Evolutionary conservation across 1,284 basidiomycete genomes (phyloP).

Genomic region (Stygiomarasmius scandens): DNA sequence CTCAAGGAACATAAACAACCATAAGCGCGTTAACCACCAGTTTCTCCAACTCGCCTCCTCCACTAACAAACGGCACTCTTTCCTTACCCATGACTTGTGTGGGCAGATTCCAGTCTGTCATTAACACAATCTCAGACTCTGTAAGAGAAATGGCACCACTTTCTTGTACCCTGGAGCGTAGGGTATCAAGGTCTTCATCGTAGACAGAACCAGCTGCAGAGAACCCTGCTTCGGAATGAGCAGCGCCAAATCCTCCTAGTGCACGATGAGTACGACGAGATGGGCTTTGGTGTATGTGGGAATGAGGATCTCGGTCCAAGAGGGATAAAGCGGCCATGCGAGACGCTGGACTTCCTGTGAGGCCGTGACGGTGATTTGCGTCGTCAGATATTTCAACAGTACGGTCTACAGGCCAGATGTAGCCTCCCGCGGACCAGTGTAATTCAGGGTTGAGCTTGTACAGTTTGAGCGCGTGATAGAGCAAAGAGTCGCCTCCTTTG

Average conservation of each 20-base stretch:
- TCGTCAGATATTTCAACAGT: slow-evolving; percentile 57
- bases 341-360: slow-evolving; percentile 31
- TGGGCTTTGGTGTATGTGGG: background rate
- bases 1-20: slow-evolving; percentile 64
- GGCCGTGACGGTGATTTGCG: slow-evolving; percentile 29
- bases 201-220: slow-evolving; percentile 32
- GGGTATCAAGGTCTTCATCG: slow-evolving; percentile 34
- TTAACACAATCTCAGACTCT: slow-evolving; percentile 63
- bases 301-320: slow-evolving; percentile 4
- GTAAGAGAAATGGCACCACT: slow-evolving; percentile 67
- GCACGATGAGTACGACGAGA: no score
- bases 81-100: slow-evolving; percentile 58
- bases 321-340: slow-evolving; percentile 28
- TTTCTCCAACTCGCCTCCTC: slow-evolving; percentile 67
- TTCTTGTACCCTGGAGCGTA: slow-evolving; percentile 60
- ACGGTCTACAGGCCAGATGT: slow-evolving; percentile 75
- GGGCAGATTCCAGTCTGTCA: slow-evolving; percentile 56
- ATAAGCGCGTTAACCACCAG: slow-evolving; percentile 73
- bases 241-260: background rate
- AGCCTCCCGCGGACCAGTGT: slow-evolving; percentile 79
- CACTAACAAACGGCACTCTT: slow-evolving; percentile 67
- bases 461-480: slow-evolving; percentile 75
- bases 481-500: slow-evolving; percentile 72
- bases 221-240: slow-evolving; percentile 16
- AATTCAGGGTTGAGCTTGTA: slow-evolving; percentile 75